Evolutionary conservation across 805 yeast genomes (phyloP).

Genomic region (Metschnikowia lunata): DNA sequence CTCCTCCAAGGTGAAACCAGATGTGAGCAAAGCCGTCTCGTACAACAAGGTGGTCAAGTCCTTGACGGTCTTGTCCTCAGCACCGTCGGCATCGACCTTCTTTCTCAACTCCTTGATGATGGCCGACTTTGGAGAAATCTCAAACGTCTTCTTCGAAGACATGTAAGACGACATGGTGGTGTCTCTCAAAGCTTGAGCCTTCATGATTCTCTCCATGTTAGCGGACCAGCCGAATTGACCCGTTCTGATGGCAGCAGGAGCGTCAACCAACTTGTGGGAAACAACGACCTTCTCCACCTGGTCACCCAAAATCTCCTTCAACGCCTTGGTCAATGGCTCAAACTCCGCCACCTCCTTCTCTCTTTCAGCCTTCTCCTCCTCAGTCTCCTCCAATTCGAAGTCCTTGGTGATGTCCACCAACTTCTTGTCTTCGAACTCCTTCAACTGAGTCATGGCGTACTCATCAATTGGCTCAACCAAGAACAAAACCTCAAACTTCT

Average conservation of each 20-base stretch:
- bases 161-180: constrained; percentile 98
- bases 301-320: constrained; percentile 96
- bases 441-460: constrained; percentile 98
- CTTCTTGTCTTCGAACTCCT: constrained; percentile 99
- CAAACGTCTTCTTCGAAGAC: constrained; percentile 99
- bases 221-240: constrained; percentile 99
- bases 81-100: constrained; percentile 96
- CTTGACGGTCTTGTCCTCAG: constrained; percentile 97
- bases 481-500: constrained; percentile 97
- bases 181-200: constrained; percentile 99
- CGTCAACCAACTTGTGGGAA: constrained; percentile 93
- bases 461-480: constrained; percentile 99
- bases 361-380: constrained; percentile 92
- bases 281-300: constrained; percentile 99
- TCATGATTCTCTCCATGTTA: constrained; percentile 99
- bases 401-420: constrained; percentile 98
- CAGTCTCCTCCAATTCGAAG: constrained; percentile 97
- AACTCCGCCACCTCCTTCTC: constrained; percentile 89
- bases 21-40: constrained; percentile 97
- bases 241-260: constrained; percentile 99
- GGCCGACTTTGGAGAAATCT: constrained; percentile 94
- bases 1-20: constrained; percentile 98
- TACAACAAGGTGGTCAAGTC: constrained; percentile 93
- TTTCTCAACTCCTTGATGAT: constrained; percentile 93
- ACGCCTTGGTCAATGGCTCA: constrained; percentile 90